Evolutionary conservation across 352 stramenopile species (phyloP), one percentile per base, ranked within the genome.

Genomic region (Globisporangium nagaii): DNA sequence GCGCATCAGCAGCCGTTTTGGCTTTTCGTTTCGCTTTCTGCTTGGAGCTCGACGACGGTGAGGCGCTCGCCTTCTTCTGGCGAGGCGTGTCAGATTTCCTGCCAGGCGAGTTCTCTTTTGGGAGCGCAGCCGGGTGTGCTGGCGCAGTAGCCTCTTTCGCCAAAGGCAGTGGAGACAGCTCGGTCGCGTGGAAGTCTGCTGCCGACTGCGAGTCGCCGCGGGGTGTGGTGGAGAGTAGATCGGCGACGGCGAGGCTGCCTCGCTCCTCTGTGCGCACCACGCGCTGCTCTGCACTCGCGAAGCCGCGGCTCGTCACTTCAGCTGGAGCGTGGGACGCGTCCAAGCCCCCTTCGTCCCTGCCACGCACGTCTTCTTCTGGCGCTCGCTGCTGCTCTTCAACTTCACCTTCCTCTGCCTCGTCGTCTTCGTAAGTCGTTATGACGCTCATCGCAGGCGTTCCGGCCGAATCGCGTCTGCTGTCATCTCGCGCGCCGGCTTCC

Each of bases 1-100:
- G 37, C 19, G 50, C 49, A 22, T 36, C 25, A 9, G 20, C 4
- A 2, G 36, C 30, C 24, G n/a, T n/a, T n/a, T 36, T 48, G 2
- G 19, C 37, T n/a, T 48, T 56, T 22, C 50, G 50, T 19, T 48
- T 56, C 13, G n/a, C 27, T 47, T 56, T 48, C 19, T 34, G 35
- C 36, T 44, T 42, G 19, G 19, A 1, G 35, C 15, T 44, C 35
- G 48, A 27, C 2, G 36, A 17, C 9, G 35, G 10, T 15, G 25
- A 35, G 1, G 36, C 12, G 11, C 6, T 20, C 3, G 39, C 4
- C 17, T 11, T 20, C 31, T 43, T 41, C 13, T 48, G 41, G 37
- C 37, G 36, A 9, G 15, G 27, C 8, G 12, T 9, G 4, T 46
- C 17, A 13, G 13, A n/a, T 28, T 32, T 54, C 17, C 8, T 20